Conservation (phyloP, 805 yeast species). For the Jamesozyma hellenica region DNA sequence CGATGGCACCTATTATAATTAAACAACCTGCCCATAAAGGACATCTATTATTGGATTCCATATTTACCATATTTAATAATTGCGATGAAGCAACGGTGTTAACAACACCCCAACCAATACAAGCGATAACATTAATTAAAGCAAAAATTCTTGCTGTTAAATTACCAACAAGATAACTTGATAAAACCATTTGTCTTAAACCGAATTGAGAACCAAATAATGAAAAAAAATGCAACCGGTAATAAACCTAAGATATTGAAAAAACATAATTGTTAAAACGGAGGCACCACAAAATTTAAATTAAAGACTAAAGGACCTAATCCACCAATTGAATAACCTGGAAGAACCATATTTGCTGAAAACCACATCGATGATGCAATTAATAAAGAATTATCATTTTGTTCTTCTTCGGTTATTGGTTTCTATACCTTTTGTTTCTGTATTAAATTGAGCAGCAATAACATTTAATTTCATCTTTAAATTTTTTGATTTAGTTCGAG, state of each 20-base stretch:
- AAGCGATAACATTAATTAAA: constrained; percentile 65
- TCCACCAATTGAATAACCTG: constrained; percentile 71
- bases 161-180: constrained; percentile 71
- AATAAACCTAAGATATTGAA: constrained; percentile 63
- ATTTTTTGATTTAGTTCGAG: too few species aligned
- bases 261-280: constrained; percentile 53
- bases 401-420: constrained; percentile 69
- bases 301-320: constrained; percentile 53
- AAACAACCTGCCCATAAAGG: constrained; percentile 91
- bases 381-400: constrained; percentile 48
- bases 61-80: constrained; percentile 64
- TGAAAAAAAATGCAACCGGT: constrained; percentile 75
- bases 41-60: constrained; percentile 34
- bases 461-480: too few species aligned
- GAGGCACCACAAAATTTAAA: constrained; percentile 67
- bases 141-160: constrained; percentile 67
- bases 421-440: constrained; percentile 72
- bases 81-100: constrained; percentile 86
- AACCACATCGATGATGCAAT: constrained; percentile 84
- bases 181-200: constrained; percentile 74
- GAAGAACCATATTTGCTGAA: constrained; percentile 80
- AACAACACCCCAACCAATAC: constrained; percentile 92
- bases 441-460: constrained; percentile 25
- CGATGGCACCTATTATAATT: constrained; percentile 56
- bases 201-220: constrained; percentile 79